A percentile compares a stretch with the other conserved stretches of the same genome.
Evolutionary conservation across 164 flowering plant species (phyloP).

Genomic region (Aristolochia californica): DNA sequence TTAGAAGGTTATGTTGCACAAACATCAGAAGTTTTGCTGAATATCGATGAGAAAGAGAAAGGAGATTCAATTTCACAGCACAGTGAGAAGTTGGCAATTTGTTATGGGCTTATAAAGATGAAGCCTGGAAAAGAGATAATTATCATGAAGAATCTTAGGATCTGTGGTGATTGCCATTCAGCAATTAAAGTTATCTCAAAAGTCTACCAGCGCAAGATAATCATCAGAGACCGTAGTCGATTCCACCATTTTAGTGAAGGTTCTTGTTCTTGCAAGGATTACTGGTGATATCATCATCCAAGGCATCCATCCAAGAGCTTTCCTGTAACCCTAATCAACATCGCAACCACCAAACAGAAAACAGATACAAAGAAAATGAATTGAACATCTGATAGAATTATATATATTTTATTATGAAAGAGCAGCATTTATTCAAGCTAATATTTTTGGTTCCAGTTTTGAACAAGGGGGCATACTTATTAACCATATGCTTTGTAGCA

Average conservation of each 20-base stretch:
- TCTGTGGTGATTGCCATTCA: conserved; percentile 6
- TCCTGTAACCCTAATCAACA: not conserved
- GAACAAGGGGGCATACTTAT: too few species aligned
- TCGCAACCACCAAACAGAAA: not conserved
- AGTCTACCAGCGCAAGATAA: conserved; percentile 6
- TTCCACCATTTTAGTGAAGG: conserved; percentile 11
- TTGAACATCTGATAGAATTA: too few species aligned
- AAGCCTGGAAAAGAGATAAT: conserved; percentile 4
- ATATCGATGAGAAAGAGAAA: conserved; percentile 8
- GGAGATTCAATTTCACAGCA: conserved; percentile 7
- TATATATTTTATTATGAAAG: not conserved
- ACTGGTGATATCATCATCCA: conserved; percentile 2
- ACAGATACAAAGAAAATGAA: not conserved
- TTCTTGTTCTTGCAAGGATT: conserved; percentile 8
- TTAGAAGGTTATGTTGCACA: conserved; percentile 5
- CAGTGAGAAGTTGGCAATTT: conserved; percentile 8
- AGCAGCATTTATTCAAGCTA: too few species aligned
- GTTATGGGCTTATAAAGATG: conserved; percentile 10
- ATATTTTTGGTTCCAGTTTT: too few species aligned
- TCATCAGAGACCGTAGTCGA: conserved; percentile 9
- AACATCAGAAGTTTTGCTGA: conserved; percentile 9
- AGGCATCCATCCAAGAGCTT: too few species aligned
- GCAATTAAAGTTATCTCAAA: conserved; percentile 9
- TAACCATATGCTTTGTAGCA: too few species aligned
- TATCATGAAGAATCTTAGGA: conserved; percentile 6